Evolutionary conservation across 169 alveolate genomes (phyloP), one percentile per base, ranked within the genome.

Genomic region (Plasmodium vinckei): DNA sequence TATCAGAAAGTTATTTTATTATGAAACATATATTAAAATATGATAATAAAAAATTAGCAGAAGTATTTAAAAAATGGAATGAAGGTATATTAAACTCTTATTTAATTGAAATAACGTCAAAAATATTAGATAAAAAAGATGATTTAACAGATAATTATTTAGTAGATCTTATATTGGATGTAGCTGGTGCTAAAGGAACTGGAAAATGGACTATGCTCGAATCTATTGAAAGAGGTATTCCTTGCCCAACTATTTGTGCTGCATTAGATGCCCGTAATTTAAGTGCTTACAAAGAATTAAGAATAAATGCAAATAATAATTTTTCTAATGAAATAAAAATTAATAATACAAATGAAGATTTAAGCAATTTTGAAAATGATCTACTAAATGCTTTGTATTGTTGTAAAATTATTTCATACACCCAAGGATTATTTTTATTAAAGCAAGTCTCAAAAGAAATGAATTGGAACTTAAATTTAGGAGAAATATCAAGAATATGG

Each of bases 201-300:
- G 97, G 97, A 17, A 92, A 88, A 79, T 94, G 97, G 97, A 94
- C 97, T 7, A 95, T 94, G 82, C 92, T 94, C 75, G 97, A 95
- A 84, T 87, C 97, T 10, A 87, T 92, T 44, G 96, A 94, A 47
- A 82, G 92, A 72, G 96, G 95, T 7, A 94, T 95, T 3, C 96
- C 97, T 0, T 92, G 92, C 44, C 97, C 97, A 21, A 92, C 97
- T 12, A 95, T 95, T 42, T 88, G 93, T 59, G 95, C 96, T 15
- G 96, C 97, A 10, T 93, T 95, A 47, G 96, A 94, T 65, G 92
- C 94, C 88, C 91, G 97, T 42, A 73, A 93, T 65, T 72, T 94
- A 27, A 92, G 92, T 61, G 69, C 92, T 44, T 91, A 65, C 59
- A 65, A 63, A 46, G 67, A 91, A 10, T 63, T 69, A 65, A 56